A percentile compares a stretch with the other conserved stretches of the same genome.
phyloP scores from a whole-genome alignment of 202 grass and related monocot species.

The Miscanthus sacchariflorus region DNA sequence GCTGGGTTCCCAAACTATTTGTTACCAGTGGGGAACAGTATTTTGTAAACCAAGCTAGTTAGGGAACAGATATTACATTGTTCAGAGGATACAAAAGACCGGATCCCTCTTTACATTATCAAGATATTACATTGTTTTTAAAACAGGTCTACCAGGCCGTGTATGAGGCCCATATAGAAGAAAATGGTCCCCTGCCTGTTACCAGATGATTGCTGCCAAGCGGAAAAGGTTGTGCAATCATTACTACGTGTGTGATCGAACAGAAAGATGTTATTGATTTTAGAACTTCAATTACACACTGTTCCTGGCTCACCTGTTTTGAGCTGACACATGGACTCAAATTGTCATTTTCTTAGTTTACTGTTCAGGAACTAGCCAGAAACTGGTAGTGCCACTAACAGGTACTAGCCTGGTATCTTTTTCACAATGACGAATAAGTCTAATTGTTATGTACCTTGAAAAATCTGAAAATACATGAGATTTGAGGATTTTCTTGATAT shows the following conservation, averaged over 20 bases:
- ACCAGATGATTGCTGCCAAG: background rate
- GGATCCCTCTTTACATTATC: background rate
- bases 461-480: constrained; percentile 99
- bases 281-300: background rate
- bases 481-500: constrained; percentile 99
- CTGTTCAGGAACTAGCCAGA: constrained; percentile 20
- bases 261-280: background rate
- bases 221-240: background rate
- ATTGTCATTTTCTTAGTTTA: constrained; percentile 34
- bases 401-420: background rate
- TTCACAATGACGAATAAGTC: constrained; percentile 26
- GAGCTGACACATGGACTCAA: constrained; percentile 23
- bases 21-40: constrained; percentile 30
- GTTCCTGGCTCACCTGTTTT: constrained; percentile 15
- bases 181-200: background rate
- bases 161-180: background rate
- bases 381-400: background rate
- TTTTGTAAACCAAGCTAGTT: constrained; percentile 26
- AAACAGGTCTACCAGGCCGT: background rate
- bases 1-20: constrained; percentile 3
- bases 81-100: background rate
- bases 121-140: background rate
- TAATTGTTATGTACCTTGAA: constrained; percentile 73
- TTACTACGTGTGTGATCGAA: background rate
- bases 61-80: constrained; percentile 17